A percentile compares a stretch with the other conserved stretches of the same genome.
These are phyloP conservation scores for Solanum lycopersicoides DNA, from an alignment of 257 asterid genomes.

Conservation along the genomic window DNA sequence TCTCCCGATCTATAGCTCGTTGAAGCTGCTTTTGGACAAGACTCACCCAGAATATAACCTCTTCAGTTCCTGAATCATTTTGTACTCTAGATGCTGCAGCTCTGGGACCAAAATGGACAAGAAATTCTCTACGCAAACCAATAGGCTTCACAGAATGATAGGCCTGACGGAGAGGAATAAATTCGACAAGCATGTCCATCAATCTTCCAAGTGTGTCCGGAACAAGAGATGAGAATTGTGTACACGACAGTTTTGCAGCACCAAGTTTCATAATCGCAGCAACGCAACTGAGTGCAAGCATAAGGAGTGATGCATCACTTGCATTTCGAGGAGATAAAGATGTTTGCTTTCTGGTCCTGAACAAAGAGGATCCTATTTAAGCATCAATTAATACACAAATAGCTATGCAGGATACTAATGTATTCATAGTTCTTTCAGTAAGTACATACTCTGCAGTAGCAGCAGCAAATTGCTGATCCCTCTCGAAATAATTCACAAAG, in stretches of 20 bases:
- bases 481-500: constrained; percentile 66
- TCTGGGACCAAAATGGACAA: constrained; percentile 91
- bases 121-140: constrained; percentile 83
- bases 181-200: constrained; percentile 89
- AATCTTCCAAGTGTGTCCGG: constrained; percentile 77
- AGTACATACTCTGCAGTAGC: constrained; percentile 63
- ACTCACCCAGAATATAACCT: constrained; percentile 82
- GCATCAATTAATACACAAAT: neutral
- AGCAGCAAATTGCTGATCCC: constrained; percentile 49
- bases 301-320: constrained; percentile 68
- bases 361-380: constrained; percentile 12
- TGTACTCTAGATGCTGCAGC: constrained; percentile 59
- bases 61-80: constrained; percentile 62
- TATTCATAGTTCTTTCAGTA: neutral
- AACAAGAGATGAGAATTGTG: constrained; percentile 61
- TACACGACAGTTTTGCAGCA: constrained; percentile 77
- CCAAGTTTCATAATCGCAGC: constrained; percentile 93
- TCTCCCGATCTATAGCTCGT: constrained; percentile 88
- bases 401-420: neutral
- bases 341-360: constrained; percentile 46
- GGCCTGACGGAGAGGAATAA: constrained; percentile 61
- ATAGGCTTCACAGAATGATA: constrained; percentile 61
- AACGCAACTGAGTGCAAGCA: constrained; percentile 84
- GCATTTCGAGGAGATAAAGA: constrained; percentile 41
- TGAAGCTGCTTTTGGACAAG: constrained; percentile 78